Evolutionary conservation across 306 rosid species (phyloP), one percentile per base, ranked within the genome.

Genomic region (Malus asiatica): DNA sequence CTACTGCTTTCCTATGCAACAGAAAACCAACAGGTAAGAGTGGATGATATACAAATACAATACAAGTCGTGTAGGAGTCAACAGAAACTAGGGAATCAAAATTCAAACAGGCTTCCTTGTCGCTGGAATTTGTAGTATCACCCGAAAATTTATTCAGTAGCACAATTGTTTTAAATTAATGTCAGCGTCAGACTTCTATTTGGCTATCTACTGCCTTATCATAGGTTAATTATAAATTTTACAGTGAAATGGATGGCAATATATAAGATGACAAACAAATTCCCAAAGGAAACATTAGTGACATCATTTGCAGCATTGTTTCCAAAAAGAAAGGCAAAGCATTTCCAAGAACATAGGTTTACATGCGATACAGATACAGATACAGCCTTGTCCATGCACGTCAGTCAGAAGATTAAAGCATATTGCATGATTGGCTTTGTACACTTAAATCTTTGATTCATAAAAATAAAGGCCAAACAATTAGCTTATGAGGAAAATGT

Each of bases 1-100:
- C 93, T 55, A 94, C 75, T 42, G 98, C 98, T 84, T 79, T 84
- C 79, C 97, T 94, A 65, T 25, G 78, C 42, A 27, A 61, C 72
- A 77, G 57, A 68, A 55, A 60, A 45, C 12, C 13, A 65, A 70
- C 58, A 29, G 29, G 15, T 33, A n/a, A 69, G 23, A 18, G 7
- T 66, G 27, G 15, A 44, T 63, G 57, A 32, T 4, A 14, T 16
- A 12, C 59, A 73, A 20, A 14, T 16, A 12, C 59, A 73, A 20
- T 19, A 23, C 4, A 79, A 71, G 23, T 53, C 27, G 4, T 40
- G 27, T 25, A 11, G 4, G 61, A 68, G 44, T 4, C 5, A 7
- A 53, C 20, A 55, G 20, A 29, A 71, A 16, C 61, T 27, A 29
- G 18, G 44, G 30, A 71, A 48, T 19, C 33, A 4, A 32, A 32